Conservation (phyloP, 169 alveolate genomes). For the Cryptosporidium muris region DNA sequence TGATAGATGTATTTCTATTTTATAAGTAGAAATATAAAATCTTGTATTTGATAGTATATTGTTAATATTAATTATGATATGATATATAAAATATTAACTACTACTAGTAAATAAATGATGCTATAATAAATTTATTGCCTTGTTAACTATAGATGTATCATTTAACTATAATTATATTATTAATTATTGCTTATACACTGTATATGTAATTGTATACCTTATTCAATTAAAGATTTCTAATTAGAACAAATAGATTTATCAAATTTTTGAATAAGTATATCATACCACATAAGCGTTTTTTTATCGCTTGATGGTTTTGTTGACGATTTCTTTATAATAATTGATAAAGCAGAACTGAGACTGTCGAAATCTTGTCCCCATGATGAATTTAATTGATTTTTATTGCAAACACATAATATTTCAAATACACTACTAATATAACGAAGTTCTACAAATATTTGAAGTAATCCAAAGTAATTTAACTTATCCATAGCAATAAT, state of each 20-base stretch:
- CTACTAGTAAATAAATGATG: too few relatives aligned
- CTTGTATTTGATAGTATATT: too few relatives aligned
- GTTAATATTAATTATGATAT: too few relatives aligned
- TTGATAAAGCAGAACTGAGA: conserved; percentile 6
- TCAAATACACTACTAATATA: conserved; percentile 33
- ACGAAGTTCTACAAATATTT: conserved; percentile 38
- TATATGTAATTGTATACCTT: not conserved
- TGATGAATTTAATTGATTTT: not conserved
- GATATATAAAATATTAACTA: too few relatives aligned
- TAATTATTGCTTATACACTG: too few relatives aligned
- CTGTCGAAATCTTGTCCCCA: not conserved
- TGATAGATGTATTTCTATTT: too few relatives aligned
- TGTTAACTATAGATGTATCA: too few relatives aligned
- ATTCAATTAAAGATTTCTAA: not conserved
- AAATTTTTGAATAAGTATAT: conserved; percentile 13
- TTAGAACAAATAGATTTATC: not conserved
- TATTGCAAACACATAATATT: conserved; percentile 27
- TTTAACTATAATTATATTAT: too few relatives aligned
- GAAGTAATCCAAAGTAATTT: conserved; percentile 7
- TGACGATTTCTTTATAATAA: not conserved
- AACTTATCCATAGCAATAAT: conserved; percentile 23
- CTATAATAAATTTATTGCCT: too few relatives aligned
- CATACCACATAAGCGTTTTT: conserved; percentile 6
- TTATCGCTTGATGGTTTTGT: not conserved
- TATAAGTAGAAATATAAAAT: too few relatives aligned